Evolutionary conservation across 148 eudicot species (phyloP), one percentile per base, ranked within the genome.

Genomic region (Tetragonia tetragonoides): DNA sequence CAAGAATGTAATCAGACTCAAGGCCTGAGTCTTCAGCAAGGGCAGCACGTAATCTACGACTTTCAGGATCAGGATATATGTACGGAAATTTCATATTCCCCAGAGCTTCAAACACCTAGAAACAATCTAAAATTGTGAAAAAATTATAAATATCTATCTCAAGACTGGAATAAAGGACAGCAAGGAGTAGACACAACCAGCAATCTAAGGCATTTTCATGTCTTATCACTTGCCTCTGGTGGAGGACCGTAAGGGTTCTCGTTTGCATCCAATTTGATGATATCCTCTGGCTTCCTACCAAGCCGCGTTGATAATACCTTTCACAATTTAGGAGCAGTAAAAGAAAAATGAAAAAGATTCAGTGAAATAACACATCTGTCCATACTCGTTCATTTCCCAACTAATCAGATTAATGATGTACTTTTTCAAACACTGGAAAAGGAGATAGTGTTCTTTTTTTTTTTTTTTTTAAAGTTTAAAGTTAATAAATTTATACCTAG

Each of bases 221-320:
- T 54, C 6, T 12, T 20, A 73, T 70, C 75, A 73, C 89, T 84
- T 93, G 80, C 99, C 97, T 95, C 99, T 75, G 99, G 99, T 49
- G 99, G 99, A 67, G 99, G 97, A 76, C 97, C 99, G 74, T 95
- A 93, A 65, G 97, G 97, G 70, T 95, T 95, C 82, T 95, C 99
- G 77, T 95, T 95, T 61, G 99, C 99, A 80, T 95, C 99, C 81
- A 95, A 78, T 79, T 93, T 95, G 78, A 95, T 75, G 40, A 93
- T 95, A 73, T 95, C 97, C 82, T 95, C 97, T 12, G 97, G 97
- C 86, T 95, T 91, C 79, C 97, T 87, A 78, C 99, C 97, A 74
- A 95, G 95, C 24, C 91, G 97, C 74, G 97, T 83, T 53, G 99
- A 95, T 80, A 95, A 81, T 62, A 95, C 97, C 99, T 95, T 54